Evolutionary conservation across 1,284 basidiomycete genomes (phyloP).

Genomic region (Exobasidium rhododendri): DNA sequence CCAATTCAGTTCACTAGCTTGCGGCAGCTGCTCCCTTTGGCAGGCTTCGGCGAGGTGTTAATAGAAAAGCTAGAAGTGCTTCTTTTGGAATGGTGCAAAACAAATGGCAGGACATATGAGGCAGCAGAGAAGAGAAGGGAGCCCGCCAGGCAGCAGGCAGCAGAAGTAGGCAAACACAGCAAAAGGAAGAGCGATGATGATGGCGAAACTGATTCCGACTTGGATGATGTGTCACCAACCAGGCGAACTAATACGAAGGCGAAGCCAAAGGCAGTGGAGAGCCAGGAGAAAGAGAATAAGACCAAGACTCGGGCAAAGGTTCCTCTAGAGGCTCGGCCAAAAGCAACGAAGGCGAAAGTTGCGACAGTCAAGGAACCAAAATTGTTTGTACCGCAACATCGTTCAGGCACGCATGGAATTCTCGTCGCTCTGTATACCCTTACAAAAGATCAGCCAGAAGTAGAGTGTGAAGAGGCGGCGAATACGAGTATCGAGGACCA

Average conservation of each 20-base stretch:
- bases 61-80: background rate
- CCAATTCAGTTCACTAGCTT: background rate
- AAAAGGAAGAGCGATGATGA: slow-evolving; percentile 5
- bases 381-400: slow-evolving; percentile 44
- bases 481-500: slow-evolving; percentile 18
- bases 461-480: background rate
- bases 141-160: background rate
- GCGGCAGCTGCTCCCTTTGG: background rate
- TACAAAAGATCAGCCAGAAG: slow-evolving; percentile 7
- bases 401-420: slow-evolving; percentile 50
- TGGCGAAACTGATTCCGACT: background rate
- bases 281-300: no score
- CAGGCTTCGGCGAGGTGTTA: background rate
- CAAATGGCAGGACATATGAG: background rate
- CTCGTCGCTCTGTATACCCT: slow-evolving; percentile 41
- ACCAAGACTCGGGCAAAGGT: no score
- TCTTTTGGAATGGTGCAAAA: background rate
- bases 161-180: background rate
- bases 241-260: background rate
- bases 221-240: background rate
- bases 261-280: no score
- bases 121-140: background rate
- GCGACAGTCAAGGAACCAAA: slow-evolving; percentile 20
- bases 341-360: background rate
- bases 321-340: no score